phyloP scores from a whole-genome alignment of 2,329 filamentous ascomycete genomes.

The Calonectria pseudoturangicola region DNA sequence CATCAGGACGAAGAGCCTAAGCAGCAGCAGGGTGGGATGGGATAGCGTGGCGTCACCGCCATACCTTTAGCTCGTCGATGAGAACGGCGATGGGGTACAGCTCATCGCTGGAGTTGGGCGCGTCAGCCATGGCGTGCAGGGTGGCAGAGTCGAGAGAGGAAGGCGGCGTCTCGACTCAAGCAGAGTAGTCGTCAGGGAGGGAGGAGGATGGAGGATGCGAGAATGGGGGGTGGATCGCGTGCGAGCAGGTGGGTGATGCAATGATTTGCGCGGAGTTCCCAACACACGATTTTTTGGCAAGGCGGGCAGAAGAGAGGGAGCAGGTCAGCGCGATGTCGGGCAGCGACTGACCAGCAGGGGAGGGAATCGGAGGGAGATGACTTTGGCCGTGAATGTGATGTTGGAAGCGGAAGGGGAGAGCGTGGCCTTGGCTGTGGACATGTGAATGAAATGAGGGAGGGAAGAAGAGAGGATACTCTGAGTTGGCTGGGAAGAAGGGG shows the following conservation, averaged over 20 bases:
- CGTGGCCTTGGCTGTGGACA: constrained; percentile 49
- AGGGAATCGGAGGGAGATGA: constrained; percentile 32
- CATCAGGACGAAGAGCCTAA: constrained; percentile 43
- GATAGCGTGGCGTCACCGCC: constrained; percentile 56
- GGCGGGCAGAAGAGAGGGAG: constrained; percentile 45
- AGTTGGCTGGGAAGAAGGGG: constrained; percentile 39
- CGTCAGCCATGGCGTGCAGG: constrained; percentile 86
- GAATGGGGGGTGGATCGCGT: constrained; percentile 56
- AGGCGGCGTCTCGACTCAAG: constrained; percentile 47
- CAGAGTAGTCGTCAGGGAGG: constrained; percentile 49
- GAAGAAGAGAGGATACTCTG: constrained; percentile 40
- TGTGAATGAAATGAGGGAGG: constrained; percentile 56
- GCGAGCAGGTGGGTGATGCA: constrained; percentile 56
- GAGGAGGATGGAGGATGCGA: constrained; percentile 50
- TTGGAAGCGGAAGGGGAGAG: constrained; percentile 41
- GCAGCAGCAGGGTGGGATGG: constrained; percentile 30
- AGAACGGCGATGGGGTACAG: constrained; percentile 99
- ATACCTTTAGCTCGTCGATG: constrained; percentile 99
- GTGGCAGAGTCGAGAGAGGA: constrained; percentile 54
- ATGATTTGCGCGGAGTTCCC: constrained; percentile 57
- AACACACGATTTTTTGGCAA: constrained; percentile 56
- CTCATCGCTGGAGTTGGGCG: constrained; percentile 94
- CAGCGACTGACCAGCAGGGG: constrained; percentile 38
- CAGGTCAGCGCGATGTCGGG: constrained; percentile 40
- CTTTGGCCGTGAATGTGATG: constrained; percentile 41